Evolutionary conservation across 2,329 filamentous ascomycete species (phyloP), one percentile per base, ranked within the genome.

Genomic region (Curvularia sp.): DNA sequence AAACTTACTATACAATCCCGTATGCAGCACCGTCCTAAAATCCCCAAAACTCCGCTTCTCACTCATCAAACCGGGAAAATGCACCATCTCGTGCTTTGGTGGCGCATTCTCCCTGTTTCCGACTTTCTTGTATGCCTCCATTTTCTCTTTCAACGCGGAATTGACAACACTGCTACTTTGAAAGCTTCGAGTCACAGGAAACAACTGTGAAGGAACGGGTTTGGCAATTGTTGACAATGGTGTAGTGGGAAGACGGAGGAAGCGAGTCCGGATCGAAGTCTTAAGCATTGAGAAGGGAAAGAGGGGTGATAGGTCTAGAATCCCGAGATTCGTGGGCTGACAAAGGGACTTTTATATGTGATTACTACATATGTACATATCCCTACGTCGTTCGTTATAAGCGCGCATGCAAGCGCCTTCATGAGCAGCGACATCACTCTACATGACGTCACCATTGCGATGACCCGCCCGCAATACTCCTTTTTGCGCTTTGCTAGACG

Each of bases 21-120:
- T 89, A 74, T 84, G 86, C 13, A 89, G 74, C 22, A 89, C 86
- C 33, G 84, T 85, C 4, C 86, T 79, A 69, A 88, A 89, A 57
- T 86, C 83, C 2, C 78, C 81, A 20, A 86, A 88, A 39, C 81
- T 77, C 20, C 86, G 80, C 49, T 87, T 78, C 7, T 82, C 77
- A 8, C 80, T 83, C 28, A 84, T 81, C 74, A 88, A 81, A 13
- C 81, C 76, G 0, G 84, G 82, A 62, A 89, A 87, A 72, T 87
- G 85, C n/a, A 82, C 82, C 84, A 89, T 88, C 63, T 87, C 69
- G 30, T 77, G 75, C 47, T 67, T 68, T 1, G 75, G 75, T 8
- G 72, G 69, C 57, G 60, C 55, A 26, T 62, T 44, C 24, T 74
- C 53, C 55, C 67, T 56, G 57, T 75, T 74, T 1, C 73, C 74